Evolutionary conservation across 2,329 filamentous ascomycete species (phyloP).

Genomic region (Coleophoma crateriformis): DNA sequence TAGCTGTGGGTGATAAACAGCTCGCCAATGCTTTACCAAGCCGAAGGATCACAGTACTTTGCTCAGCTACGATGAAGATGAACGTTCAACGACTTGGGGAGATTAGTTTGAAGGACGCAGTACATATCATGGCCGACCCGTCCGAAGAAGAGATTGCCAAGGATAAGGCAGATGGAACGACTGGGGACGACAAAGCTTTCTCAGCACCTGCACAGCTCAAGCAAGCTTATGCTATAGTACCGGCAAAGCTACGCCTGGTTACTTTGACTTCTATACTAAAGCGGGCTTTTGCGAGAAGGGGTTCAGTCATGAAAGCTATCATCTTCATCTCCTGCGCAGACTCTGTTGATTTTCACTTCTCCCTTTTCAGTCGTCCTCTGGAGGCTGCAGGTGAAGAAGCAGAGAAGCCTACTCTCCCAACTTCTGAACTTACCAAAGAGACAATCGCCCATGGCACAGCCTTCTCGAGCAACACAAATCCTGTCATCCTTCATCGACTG

Average conservation of each 20-base stretch:
- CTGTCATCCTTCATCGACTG: constrained; percentile 76
- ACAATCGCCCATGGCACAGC: constrained; percentile 67
- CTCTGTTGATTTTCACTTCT: constrained; percentile 94
- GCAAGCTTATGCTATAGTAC: constrained; percentile 82
- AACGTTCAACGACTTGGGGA: constrained; percentile 91
- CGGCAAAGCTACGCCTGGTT: constrained; percentile 85
- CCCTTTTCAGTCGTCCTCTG: constrained; percentile 53
- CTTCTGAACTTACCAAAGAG: constrained; percentile 36
- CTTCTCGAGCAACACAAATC: constrained; percentile 70
- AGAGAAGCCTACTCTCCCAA: constrained; percentile 21
- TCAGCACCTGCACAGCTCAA: constrained; percentile 88
- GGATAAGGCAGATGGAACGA: constrained; percentile 38
- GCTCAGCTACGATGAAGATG: constrained; percentile 97
- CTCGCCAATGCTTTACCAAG: constrained; percentile 61
- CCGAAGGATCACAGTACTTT: constrained; percentile 80
- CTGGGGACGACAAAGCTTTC: constrained; percentile 49
- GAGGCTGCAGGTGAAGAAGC: constrained; percentile 13
- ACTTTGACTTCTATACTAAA: constrained; percentile 81
- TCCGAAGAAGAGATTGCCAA: constrained; percentile 43
- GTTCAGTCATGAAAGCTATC: constrained; percentile 93
- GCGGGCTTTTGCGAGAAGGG: constrained; percentile 79
- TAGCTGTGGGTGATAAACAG: constrained; percentile 55
- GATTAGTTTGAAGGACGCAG: constrained; percentile 89
- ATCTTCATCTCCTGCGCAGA: constrained; percentile 96
- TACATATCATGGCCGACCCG: constrained; percentile 71